These are phyloP conservation scores for Globisporangium cederbergense DNA, from an alignment of 352 stramenopile genomes.

Conservation along the genomic window DNA sequence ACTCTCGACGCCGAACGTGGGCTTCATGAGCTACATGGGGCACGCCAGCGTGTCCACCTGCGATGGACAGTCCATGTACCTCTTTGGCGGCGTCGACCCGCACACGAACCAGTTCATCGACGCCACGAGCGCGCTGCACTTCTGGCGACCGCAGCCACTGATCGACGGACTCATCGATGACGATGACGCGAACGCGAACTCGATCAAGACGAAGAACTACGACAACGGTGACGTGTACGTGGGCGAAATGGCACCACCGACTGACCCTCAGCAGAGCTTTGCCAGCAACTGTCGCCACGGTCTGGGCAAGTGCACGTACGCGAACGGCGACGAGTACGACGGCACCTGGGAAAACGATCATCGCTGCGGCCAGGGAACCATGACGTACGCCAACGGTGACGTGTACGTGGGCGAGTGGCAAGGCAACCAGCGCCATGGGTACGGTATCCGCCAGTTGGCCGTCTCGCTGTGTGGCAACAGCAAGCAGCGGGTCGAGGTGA, in stretches of 20 bases:
- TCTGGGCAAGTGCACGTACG: slow-evolving; percentile 59
- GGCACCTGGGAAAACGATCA: slow-evolving; percentile 57
- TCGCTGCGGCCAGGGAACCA: slow-evolving; percentile 45
- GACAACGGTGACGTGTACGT: slow-evolving; percentile 71
- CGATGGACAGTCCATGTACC: slow-evolving; percentile 46
- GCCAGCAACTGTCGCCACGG: slow-evolving; percentile 35
- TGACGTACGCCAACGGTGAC: slow-evolving; percentile 46
- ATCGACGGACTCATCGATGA: slow-evolving; percentile 25
- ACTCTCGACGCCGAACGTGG: slow-evolving; percentile 28
- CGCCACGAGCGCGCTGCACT: slow-evolving; percentile 43
- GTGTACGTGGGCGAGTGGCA: slow-evolving; percentile 55
- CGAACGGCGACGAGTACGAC: slow-evolving; percentile 58
- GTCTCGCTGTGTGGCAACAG: not conserved
- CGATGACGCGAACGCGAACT: slow-evolving; percentile 25
- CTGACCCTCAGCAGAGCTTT: not conserved
- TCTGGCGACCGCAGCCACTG: slow-evolving; percentile 52
- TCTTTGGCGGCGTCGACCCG: slow-evolving; percentile 51
- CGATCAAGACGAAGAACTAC: slow-evolving; percentile 44
- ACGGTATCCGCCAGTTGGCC: slow-evolving; percentile 38
- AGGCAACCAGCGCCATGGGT: slow-evolving; percentile 42
- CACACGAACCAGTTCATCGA: slow-evolving; percentile 29
- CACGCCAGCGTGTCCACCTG: slow-evolving; percentile 34
- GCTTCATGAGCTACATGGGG: slow-evolving; percentile 38
- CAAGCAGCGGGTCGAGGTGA: slow-evolving; percentile 17
- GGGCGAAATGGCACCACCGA: slow-evolving; percentile 37